Evolutionary conservation across 2,329 filamentous ascomycete species (phyloP).

Genomic region (Bipolaris sorokiniana): DNA sequence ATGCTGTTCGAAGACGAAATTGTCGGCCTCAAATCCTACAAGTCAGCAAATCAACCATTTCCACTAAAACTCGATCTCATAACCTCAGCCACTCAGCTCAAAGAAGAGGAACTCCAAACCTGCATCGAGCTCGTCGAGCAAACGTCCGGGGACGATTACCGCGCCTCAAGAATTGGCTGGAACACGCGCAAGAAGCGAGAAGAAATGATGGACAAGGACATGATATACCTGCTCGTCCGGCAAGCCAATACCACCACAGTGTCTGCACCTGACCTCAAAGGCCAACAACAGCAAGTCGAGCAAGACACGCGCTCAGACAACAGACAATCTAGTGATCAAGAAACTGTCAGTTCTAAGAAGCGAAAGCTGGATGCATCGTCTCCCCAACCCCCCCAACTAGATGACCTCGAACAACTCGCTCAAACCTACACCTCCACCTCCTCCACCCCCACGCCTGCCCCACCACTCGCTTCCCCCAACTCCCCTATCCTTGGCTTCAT

Average conservation of each 20-base stretch:
- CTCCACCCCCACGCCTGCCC: too few species aligned
- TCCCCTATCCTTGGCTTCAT: conserved; percentile 52
- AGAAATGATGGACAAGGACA: conserved; percentile 72
- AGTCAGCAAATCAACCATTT: not conserved
- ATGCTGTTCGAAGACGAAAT: conserved; percentile 14
- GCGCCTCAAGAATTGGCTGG: conserved; percentile 68
- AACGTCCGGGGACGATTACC: conserved; percentile 71
- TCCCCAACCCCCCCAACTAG: not conserved
- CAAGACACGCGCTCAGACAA: not conserved
- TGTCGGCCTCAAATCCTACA: conserved; percentile 4
- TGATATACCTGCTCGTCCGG: conserved; percentile 69
- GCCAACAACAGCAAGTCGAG: not conserved
- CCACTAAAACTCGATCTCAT: conserved; percentile 30
- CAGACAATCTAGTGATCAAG: not conserved
- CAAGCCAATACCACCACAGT: not conserved
- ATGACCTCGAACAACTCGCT: not conserved
- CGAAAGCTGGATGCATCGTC: not conserved
- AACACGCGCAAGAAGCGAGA: conserved; percentile 63
- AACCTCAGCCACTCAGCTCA: conserved; percentile 39
- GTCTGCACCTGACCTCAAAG: not conserved
- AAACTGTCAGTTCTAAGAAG: not conserved
- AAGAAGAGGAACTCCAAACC: conserved; percentile 50
- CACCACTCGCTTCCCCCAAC: not conserved
- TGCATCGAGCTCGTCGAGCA: conserved; percentile 64
- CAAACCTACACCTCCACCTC: not conserved